These are phyloP conservation scores for Basipetospora chlamydospora DNA, from an alignment of 2,329 filamentous ascomycete species.

Conservation along the genomic window DNA sequence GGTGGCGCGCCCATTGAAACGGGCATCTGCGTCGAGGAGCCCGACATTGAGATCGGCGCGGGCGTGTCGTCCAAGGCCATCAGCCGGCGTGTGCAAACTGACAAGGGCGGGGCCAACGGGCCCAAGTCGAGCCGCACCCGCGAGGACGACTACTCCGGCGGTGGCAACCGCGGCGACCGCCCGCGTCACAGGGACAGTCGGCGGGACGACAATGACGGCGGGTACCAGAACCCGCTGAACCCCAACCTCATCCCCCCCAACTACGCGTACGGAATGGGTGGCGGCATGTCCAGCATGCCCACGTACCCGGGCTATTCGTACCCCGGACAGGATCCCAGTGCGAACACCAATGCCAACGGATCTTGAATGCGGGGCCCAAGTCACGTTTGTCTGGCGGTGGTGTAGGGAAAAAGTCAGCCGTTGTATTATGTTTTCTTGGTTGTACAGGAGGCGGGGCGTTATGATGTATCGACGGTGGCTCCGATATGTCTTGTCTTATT, in stretches of 20 bases:
- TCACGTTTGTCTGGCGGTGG: too few relatives aligned
- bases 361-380: too few relatives aligned
- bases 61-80: slow-evolving; percentile 91
- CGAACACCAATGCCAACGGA: background rate
- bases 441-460: too few relatives aligned
- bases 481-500: too few relatives aligned
- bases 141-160: background rate
- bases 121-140: slow-evolving; percentile 42
- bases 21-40: slow-evolving; percentile 87
- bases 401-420: too few relatives aligned
- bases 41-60: slow-evolving; percentile 95
- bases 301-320: slow-evolving; percentile 5
- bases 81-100: slow-evolving; percentile 53
- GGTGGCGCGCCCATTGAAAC: slow-evolving; percentile 68
- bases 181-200: background rate
- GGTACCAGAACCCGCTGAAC: slow-evolving; percentile 5
- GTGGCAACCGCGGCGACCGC: background rate
- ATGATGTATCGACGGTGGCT: too few relatives aligned
- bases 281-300: slow-evolving; percentile 3
- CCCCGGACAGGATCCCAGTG: slow-evolving; percentile 1
- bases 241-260: slow-evolving; percentile 5
- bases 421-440: too few relatives aligned
- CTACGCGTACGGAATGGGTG: slow-evolving; percentile 3
- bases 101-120: slow-evolving; percentile 49
- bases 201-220: background rate